A percentile compares a stretch with the other conserved stretches of the same genome.
phyloP scores from a whole-genome alignment of 768 basidiomycete genomes.

The Auriculariales sp. region DNA sequence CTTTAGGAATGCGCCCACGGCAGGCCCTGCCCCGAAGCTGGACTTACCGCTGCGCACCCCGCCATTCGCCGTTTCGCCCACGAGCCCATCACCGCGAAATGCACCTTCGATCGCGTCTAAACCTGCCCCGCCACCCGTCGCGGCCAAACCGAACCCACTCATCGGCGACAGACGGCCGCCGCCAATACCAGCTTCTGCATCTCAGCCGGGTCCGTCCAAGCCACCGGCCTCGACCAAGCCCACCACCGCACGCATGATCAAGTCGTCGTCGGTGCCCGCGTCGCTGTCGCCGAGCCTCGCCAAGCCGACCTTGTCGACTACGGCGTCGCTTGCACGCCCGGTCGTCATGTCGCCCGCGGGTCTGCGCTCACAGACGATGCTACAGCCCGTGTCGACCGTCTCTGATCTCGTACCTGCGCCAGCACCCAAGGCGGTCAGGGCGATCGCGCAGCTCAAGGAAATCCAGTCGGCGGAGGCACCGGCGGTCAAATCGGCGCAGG shows the following conservation, averaged over 20 bases:
- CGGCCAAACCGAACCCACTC: background rate
- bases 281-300: conserved; percentile 60
- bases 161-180: background rate
- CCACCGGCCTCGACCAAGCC: conserved; percentile 1
- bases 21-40: conserved; percentile 1
- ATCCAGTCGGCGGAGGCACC: background rate
- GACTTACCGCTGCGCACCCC: background rate
- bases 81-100: background rate
- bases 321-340: conserved; percentile 57
- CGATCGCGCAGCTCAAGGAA: background rate
- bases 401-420: conserved; percentile 2
- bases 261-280: conserved; percentile 56
- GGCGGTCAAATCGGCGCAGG: conserved; percentile 12
- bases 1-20: conserved; percentile 11
- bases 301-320: conserved; percentile 56
- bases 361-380: background rate
- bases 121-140: background rate
- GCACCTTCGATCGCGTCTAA: background rate
- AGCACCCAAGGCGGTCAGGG: conserved; percentile 1
- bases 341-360: conserved; percentile 6
- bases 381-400: conserved; percentile 4
- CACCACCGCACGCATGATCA: conserved; percentile 25
- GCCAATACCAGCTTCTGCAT: background rate
- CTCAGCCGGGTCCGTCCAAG: background rate
- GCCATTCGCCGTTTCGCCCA: background rate